A percentile compares a stretch with the other conserved stretches of the same genome.
Evolutionary conservation across 129 eudicot genomes (phyloP).

Genomic region (Helichrysum umbraculigerum): DNA sequence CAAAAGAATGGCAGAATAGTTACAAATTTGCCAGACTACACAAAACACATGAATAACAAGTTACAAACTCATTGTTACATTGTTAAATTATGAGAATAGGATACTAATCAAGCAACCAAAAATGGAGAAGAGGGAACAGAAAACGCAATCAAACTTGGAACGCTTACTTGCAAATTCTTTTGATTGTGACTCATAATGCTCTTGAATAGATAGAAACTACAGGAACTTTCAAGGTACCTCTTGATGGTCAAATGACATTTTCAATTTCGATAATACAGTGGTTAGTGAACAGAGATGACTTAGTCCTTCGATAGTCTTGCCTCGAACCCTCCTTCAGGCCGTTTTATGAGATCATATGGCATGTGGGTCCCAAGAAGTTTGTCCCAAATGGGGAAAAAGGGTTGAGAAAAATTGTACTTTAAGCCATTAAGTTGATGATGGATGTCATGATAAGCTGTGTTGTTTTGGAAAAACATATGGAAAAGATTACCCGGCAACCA

Average conservation of each 20-base stretch:
- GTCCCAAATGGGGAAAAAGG: slow-evolving; percentile 89
- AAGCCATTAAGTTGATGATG: slow-evolving; percentile 85
- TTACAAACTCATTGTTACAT: slow-evolving; percentile 30
- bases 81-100: slow-evolving; percentile 9
- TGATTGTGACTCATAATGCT: not conserved
- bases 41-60: slow-evolving; percentile 22
- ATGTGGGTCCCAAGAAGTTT: slow-evolving; percentile 69
- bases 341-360: slow-evolving; percentile 58
- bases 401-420: slow-evolving; percentile 77
- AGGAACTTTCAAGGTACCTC: slow-evolving; percentile 14
- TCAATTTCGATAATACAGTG: slow-evolving; percentile 25
- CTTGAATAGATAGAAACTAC: slow-evolving; percentile 13
- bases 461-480: slow-evolving; percentile 63
- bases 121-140: not conserved
- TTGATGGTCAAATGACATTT: slow-evolving; percentile 3
- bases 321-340: slow-evolving; percentile 74
- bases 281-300: slow-evolving; percentile 21
- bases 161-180: not conserved
- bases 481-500: slow-evolving; percentile 81
- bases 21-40: slow-evolving; percentile 16
- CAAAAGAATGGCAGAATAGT: slow-evolving; percentile 9
- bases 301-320: slow-evolving; percentile 62
- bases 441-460: slow-evolving; percentile 78
- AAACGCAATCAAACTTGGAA: slow-evolving; percentile 24
- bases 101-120: slow-evolving; percentile 4